These are phyloP conservation scores for Crithidia fasciculata DNA, from an alignment of 208 protist genomes.

Conservation along the genomic window DNA sequence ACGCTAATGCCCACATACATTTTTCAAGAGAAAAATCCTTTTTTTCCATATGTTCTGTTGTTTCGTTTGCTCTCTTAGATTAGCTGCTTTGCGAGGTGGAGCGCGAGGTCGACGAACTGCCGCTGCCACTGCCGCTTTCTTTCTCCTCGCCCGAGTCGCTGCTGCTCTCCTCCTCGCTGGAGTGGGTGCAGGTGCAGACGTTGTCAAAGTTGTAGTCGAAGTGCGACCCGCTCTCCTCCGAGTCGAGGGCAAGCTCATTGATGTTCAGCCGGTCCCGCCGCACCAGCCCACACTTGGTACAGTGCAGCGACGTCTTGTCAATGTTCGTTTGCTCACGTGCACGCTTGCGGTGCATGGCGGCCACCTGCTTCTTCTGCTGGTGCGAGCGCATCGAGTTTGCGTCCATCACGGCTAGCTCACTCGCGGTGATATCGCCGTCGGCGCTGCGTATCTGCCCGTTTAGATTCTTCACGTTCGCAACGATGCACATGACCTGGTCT, in stretches of 20 bases:
- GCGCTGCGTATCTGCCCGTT: constrained; percentile 52
- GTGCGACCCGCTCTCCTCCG: constrained; percentile 86
- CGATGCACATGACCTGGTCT: constrained; percentile 73
- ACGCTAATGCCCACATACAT: not conserved
- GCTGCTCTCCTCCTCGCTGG: constrained; percentile 67
- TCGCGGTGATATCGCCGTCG: constrained; percentile 34
- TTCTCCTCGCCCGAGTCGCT: constrained; percentile 61
- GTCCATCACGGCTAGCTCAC: constrained; percentile 70
- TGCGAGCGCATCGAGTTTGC: constrained; percentile 71
- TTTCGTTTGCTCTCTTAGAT: not conserved
- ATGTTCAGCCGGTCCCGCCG: constrained; percentile 87
- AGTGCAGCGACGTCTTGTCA: constrained; percentile 84
- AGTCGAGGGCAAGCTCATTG: constrained; percentile 88
- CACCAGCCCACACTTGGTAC: constrained; percentile 81
- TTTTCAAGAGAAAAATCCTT: not conserved
- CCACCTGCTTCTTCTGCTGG: constrained; percentile 54
- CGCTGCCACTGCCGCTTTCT: constrained; percentile 19
- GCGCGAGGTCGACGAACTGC: not conserved
- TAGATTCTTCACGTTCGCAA: constrained; percentile 80
- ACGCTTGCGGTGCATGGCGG: constrained; percentile 66
- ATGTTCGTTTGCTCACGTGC: constrained; percentile 77
- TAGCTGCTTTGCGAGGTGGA: constrained; percentile 2
- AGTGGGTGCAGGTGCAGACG: constrained; percentile 74
- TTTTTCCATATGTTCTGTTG: not conserved
- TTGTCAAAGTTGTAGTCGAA: constrained; percentile 94